phyloP scores from a whole-genome alignment of 164 flowering plant genomes.

The Berberis vulgaris region DNA sequence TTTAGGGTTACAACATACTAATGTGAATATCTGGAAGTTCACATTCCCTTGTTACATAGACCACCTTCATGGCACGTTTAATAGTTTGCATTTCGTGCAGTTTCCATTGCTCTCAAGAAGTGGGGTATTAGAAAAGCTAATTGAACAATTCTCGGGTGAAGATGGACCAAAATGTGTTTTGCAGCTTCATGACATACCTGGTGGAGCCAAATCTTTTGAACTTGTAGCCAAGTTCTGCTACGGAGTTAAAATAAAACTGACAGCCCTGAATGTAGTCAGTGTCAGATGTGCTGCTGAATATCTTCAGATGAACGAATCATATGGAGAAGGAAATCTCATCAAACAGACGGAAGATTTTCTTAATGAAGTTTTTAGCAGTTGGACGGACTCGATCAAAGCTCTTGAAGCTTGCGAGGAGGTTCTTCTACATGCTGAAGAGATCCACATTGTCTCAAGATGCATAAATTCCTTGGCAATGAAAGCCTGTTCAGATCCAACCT shows the following conservation, averaged over 20 bases:
- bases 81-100: slow-evolving; percentile 21
- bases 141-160: slow-evolving; percentile 28
- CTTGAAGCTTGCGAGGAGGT: slow-evolving; percentile 68
- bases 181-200: slow-evolving; percentile 64
- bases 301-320: slow-evolving; percentile 62
- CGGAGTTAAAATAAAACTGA: slow-evolving; percentile 57
- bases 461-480: slow-evolving; percentile 60
- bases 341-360: slow-evolving; percentile 49
- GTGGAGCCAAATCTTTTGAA: slow-evolving; percentile 59
- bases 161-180: slow-evolving; percentile 27
- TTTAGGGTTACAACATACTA: too few species aligned
- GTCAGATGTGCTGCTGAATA: slow-evolving; percentile 70
- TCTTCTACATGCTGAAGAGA: slow-evolving; percentile 54
- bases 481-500: slow-evolving; percentile 54
- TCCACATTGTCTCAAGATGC: slow-evolving; percentile 64
- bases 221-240: slow-evolving; percentile 73
- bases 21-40: not conserved
- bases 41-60: not conserved
- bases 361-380: slow-evolving; percentile 41
- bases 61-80: not conserved
- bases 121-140: slow-evolving; percentile 39
- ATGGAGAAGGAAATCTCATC: slow-evolving; percentile 59
- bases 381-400: slow-evolving; percentile 56
- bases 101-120: slow-evolving; percentile 72
- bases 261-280: slow-evolving; percentile 46